Evolutionary conservation across 805 yeast genomes (phyloP), one percentile per base, ranked within the genome.

Genomic region (Komagataella phaffii): DNA sequence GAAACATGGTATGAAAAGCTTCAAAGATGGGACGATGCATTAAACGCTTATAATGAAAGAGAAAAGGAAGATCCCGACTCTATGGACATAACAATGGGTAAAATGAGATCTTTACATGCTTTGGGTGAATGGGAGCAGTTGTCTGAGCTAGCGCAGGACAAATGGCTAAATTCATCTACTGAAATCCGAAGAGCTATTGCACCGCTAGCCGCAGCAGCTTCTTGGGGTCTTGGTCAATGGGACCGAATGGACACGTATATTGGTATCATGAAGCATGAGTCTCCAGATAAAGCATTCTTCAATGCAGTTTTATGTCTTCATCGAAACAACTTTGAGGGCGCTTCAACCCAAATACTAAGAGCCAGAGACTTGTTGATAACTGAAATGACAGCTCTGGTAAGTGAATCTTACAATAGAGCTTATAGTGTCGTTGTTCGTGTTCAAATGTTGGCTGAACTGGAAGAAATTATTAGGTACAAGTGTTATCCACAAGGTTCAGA

Each of bases 171-270:
- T 30, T 77, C 95, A 0, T 73, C 87, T 1, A 74, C 81, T 24
- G 96, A 88, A 17, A 79, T 81, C 45, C 78, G 83, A 58, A 73
- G 96, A 52, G 79, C 83, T 5, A 89, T 93, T 58, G 99, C 99
- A 1, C 98, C 99, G 0, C 70, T 95, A 51, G 99, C 98, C 0
- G 99, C 99, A 0, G 97, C 98, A 2, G 97, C 99, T 1, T 88
- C 98, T 1, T 93, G 99, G 99, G 97, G 98, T 14, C 71, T 95
- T 46, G 91, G 91, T 1, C 93, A 88, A 61, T 95, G 99, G 99
- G 96, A 89, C 57, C 75, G 87, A 59, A 90, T 95, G 89, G 97
- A 88, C 60, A 79, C 85, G 6, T 93, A 89, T 59, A 90, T 91
- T 52, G 72, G 80, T 56, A 96, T 86, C 1, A 89, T 93, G 95